Base-by-base conservation (phyloP, 2,329 filamentous ascomycete species). In the Onygena corvina region DNA sequence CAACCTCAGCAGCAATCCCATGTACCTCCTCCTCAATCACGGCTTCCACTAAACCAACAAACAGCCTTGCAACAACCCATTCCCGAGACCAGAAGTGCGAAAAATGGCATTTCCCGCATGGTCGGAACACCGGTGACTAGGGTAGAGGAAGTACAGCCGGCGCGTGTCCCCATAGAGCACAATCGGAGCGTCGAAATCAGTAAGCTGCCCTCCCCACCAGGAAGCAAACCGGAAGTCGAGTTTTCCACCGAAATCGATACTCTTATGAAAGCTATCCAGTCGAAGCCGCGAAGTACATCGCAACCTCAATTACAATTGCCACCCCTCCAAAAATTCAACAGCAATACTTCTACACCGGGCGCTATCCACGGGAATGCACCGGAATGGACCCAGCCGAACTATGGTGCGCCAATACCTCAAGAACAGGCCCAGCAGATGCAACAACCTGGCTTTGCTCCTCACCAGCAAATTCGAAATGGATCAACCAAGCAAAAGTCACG, bases 211-310 rank as follows among this genome's bases (percentile, higher is more conserved):
- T 44, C 47, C 4, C 46, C 46, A 5, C 46, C 46, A 14, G 31
- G 49, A 23, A 20, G 42, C 8, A 53, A 51, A 35, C 20, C 52
- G 9, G 52, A 76, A n/a, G 68, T 79, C 33, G 74, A 77, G 52
- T 90, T 89, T 62, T 76, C 78, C n/a, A 94, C 88, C 0, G 79
- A 86, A 52, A 81, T 95, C 31, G 89, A 95, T 62, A 81, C 80
- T 35, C 69, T 96, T 35, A 94, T 95, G 87, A 87, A 83, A 65
- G 79, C 83, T 0, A 90, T 95, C 40, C 88, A 94, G 64, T 71
- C 77, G 38, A 84, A 83, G 59, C 67, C 73, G 30, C 53, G 48
- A 52, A 49, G 42, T 31, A 49, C 56, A 45, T 53, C 60, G 14
- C 56, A 58, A 30, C 50, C 53, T 33, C 52, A 58, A 47, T 53